phyloP scores from a whole-genome alignment of 208 protist species.

The Phytomonas francai region DNA sequence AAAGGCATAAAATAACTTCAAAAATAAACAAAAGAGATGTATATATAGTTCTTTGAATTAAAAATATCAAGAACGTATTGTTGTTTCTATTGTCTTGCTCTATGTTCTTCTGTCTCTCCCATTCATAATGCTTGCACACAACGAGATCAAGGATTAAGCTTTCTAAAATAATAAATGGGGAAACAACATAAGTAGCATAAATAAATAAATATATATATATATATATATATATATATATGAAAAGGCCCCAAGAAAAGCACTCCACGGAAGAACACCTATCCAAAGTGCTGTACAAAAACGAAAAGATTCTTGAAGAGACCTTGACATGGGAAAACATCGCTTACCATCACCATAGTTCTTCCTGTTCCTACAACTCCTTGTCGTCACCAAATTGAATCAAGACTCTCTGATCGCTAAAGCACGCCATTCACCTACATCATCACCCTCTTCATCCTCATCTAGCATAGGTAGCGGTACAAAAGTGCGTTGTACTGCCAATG shows the following conservation, averaged over 20 bases:
- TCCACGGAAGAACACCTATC: not conserved
- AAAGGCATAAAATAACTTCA: not conserved
- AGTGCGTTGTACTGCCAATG: not conserved
- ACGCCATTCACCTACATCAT: not conserved
- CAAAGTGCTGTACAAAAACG: not conserved
- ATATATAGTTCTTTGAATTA: not conserved
- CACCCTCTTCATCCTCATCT: not conserved
- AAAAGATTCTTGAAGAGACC: conserved; percentile 4
- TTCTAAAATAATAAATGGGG: conserved; percentile 7
- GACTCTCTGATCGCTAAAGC: conserved; percentile 1
- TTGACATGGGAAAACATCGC: conserved; percentile 7
- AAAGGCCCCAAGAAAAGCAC: not conserved
- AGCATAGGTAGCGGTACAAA: not conserved
- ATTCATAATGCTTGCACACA: not conserved
- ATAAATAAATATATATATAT: not conserved
- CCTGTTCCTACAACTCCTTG: not conserved
- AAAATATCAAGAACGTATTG: not conserved
- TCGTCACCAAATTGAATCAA: not conserved
- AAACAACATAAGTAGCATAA: not conserved
- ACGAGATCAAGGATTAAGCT: not conserved
- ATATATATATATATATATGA: too few relatives aligned
- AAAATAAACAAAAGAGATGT: not conserved
- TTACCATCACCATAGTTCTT: not conserved
- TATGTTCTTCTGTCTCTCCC: not conserved
- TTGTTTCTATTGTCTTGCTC: not conserved